Evolutionary conservation across 169 alveolate genomes (phyloP).

Genomic region (Blepharisma undulans): DNA sequence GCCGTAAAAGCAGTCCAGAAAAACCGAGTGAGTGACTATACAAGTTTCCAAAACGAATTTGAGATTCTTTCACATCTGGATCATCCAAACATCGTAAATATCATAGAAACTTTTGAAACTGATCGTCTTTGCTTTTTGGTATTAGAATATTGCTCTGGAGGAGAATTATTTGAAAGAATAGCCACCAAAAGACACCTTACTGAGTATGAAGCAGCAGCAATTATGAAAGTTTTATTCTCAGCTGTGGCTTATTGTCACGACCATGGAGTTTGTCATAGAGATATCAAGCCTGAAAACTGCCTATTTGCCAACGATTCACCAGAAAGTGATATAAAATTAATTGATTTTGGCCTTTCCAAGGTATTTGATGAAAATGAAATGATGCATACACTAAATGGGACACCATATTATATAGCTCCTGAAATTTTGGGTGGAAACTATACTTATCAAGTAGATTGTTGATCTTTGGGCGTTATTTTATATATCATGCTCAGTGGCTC

Average conservation of each 20-base stretch:
- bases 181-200: conserved; percentile 55
- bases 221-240: conserved; percentile 63
- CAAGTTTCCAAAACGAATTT: conserved; percentile 60
- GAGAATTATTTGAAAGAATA: conserved; percentile 75
- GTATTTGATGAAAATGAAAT: conserved; percentile 51
- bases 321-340: conserved; percentile 59
- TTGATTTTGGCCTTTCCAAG: conserved; percentile 75
- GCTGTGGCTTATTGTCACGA: conserved; percentile 70
- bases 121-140: conserved; percentile 67
- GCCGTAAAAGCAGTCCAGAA: conserved; percentile 76
- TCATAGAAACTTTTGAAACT: conserved; percentile 78
- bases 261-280: conserved; percentile 70
- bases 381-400: conserved; percentile 71
- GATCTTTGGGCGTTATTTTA: conserved; percentile 74
- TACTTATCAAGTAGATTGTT: conserved; percentile 63
- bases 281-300: conserved; percentile 76
- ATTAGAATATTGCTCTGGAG: conserved; percentile 54
- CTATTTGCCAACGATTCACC: conserved; percentile 45
- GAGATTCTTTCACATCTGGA: conserved; percentile 59
- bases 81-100: conserved; percentile 75
- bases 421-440: conserved; percentile 66
- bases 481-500: conserved; percentile 68
- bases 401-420: conserved; percentile 73
- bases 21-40: conserved; percentile 60
- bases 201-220: conserved; percentile 71